Base-by-base conservation (phyloP, 2,329 filamentous ascomycete species). In the Tolypocladium tropicale region DNA sequence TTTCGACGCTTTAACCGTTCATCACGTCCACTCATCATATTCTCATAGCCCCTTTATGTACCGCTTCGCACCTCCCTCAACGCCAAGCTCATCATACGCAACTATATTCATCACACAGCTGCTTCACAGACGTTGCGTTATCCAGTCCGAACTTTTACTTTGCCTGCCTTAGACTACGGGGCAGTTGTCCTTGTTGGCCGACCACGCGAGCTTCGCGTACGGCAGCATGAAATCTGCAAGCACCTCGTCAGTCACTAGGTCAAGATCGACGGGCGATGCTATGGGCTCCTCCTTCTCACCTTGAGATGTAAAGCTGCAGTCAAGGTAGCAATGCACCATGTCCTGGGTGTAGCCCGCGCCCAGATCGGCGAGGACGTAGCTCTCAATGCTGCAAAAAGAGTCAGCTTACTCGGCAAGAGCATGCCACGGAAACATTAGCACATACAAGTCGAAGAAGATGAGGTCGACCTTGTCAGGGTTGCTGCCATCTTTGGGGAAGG, bases 371-470 rank as follows among this genome's bases (percentile, higher is more conserved):
- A 76, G 61, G 18, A 76, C 61, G 43, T 69, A 65, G 16, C 61
- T 65, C 59, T 74, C 65, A 60, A 75, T 74, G 58, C 72, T 74
- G 51, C 39, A 56, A 23, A 56, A 23, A 55, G 11, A 3, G 55
- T 53, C 41, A 53, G 50, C 49, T 46, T 36, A 28, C 34, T 23
- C 18, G 18, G 7, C 33, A 34, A 25, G 18, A 23, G 14, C 1
- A 49, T 11, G 14, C 16, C 4, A 12, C 4, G 9, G 25, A n/a
- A 37, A 41, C 14, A 54, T 2, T 37, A 30, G 12, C 3, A 68
- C 72, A 65, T 58, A 74, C 73, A 78, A 82, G 59, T 82, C 78
- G 16, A 79, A 64, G 61, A 82, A 82, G 28, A 83, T 69, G 0
- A 82, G 63, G 58, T 83, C 80, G 2, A 81, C 78, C 2, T 64